These are phyloP conservation scores for Phytophthora fragariaefolia DNA, from an alignment of 352 stramenopile species.

Conservation along the genomic window DNA sequence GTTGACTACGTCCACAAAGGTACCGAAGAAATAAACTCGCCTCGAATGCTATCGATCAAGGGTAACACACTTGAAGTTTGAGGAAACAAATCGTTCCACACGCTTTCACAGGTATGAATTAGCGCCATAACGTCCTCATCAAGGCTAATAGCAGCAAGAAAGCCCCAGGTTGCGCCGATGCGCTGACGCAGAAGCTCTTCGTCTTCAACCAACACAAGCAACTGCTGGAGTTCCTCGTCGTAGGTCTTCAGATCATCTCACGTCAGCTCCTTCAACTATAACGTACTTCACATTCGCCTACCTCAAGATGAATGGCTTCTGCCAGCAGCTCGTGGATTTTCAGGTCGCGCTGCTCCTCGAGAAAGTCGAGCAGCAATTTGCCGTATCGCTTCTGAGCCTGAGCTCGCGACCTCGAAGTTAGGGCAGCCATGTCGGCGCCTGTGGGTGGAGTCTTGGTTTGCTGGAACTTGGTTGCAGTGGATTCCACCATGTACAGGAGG, in stretches of 20 bases:
- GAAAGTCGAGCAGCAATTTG: constrained; percentile 35
- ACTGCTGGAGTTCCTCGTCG: constrained; percentile 32
- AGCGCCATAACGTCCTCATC: constrained; percentile 19
- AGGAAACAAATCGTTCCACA: constrained; percentile 30
- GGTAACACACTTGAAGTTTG: constrained; percentile 10
- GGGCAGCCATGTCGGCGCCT: neutral
- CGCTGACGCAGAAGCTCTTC: constrained; percentile 35
- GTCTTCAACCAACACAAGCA: constrained; percentile 42
- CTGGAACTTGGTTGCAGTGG: constrained; percentile 32
- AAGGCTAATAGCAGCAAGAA: constrained; percentile 23
- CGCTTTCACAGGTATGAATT: constrained; percentile 13
- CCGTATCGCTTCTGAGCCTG: constrained; percentile 30
- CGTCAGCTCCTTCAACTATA: neutral
- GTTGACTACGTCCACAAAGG: no score
- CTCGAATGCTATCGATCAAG: constrained; percentile 26
- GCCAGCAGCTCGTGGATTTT: constrained; percentile 19
- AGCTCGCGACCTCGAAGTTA: constrained; percentile 4
- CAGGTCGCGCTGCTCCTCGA: constrained; percentile 25
- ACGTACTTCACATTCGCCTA: constrained; percentile 3
- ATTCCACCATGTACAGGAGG: constrained; percentile 34
- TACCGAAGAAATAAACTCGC: constrained; percentile 8
- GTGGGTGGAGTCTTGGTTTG: constrained; percentile 13
- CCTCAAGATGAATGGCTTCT: constrained; percentile 37
- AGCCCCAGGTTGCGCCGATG: constrained; percentile 25
- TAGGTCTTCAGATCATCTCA: constrained; percentile 28